Evolutionary conservation across 2,329 filamentous ascomycete genomes (phyloP), one percentile per base, ranked within the genome.

Genomic region (Tolypocladium guangdongense): DNA sequence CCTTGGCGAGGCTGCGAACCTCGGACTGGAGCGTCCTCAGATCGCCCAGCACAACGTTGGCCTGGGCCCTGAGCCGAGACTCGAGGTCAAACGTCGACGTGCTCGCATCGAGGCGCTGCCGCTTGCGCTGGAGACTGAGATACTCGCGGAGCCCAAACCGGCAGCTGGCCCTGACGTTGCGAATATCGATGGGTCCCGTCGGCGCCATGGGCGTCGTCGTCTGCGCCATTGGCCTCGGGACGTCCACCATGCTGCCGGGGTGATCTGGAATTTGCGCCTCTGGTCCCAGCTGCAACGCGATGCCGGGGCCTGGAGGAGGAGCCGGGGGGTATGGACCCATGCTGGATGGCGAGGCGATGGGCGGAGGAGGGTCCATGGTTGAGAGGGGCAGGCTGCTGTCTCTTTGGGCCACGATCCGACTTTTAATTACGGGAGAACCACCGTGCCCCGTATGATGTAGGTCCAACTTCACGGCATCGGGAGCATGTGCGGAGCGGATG

Each of bases 21-120:
- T 76, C 70, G 24, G 66, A 64, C 22, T 76, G 67, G 57, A 82
- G 61, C 1, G 60, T 63, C 41, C 66, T 69, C 56, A 82, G 59
- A 51, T 80, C 75, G 20, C 64, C 65, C 11, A 77, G 57, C n/a
- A 74, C 68, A 8, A 72, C 57, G 32, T 63, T 68, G 7, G 70
- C 69, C 61, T 78, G 75, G 7, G 60, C 57, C 7, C 72, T 67
- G 47, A 80, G 62, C 32, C 71, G 72, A 3, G 69, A 65, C 47
- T 78, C 73, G 36, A 75, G 62, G n/a, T 69, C 67, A 20, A 68
- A 56, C 37, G 58, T 65, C 58, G 60, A 66, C 53, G 62, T 63
- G 60, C 56, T 60, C 36, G 59, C 65, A 41, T 62, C 65, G 47
- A 56, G 56, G 46, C 59, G 59, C 51, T 57, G 62, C 50, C 65